phyloP scores from a whole-genome alignment of 2,329 filamentous ascomycete genomes.

The Cladophialophora psammophila region DNA sequence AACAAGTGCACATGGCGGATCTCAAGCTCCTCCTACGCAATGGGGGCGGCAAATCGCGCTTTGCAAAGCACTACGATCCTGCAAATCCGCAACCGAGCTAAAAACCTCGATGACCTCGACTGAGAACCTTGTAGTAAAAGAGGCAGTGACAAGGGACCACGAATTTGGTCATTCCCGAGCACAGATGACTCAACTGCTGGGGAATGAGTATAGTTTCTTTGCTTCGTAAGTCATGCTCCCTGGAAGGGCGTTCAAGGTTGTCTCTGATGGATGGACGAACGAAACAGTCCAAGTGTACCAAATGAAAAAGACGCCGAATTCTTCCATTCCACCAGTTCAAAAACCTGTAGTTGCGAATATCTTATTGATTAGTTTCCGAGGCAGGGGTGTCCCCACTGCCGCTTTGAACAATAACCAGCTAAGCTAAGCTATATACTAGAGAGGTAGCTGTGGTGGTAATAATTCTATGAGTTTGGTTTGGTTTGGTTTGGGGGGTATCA shows the following conservation, averaged over 20 bases:
- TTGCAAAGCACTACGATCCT: neutral
- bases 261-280: no score
- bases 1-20: neutral
- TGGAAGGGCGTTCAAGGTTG: neutral
- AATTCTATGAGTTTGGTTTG: neutral
- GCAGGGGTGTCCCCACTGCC: neutral
- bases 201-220: neutral
- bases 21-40: neutral
- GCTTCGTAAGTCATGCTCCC: neutral
- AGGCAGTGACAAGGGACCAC: neutral
- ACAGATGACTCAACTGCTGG: neutral
- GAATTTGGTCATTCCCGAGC: neutral
- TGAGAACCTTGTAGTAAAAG: neutral
- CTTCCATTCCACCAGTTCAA: no score
- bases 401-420: slow-evolving; percentile 1
- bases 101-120: slow-evolving; percentile 1
- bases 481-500: slow-evolving; percentile 1
- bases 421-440: neutral
- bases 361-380: neutral
- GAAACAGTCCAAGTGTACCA: no score
- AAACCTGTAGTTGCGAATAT: no score
- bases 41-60: neutral
- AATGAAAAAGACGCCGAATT: no score
- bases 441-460: neutral
- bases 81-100: neutral